Base-by-base conservation (phyloP, 495 filamentous ascomycete species). In the Cladorrhinum samala region DNA sequence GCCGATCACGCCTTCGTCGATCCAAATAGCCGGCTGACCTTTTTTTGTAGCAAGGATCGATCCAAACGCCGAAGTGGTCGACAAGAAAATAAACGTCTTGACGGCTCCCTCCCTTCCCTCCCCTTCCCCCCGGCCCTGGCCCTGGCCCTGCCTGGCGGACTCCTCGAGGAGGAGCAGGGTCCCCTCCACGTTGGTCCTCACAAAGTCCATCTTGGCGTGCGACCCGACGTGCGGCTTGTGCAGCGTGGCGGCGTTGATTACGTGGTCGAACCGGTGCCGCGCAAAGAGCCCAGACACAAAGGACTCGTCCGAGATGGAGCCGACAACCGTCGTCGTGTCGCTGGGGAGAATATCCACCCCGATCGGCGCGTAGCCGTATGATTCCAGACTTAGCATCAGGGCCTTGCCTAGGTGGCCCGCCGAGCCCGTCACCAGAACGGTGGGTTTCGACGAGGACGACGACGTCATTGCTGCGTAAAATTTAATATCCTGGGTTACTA, bases 41-140 rank as follows among this genome's bases (percentile, higher is more conserved):
- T 25, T 23, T 0, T 30, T 2, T 1, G 64, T 56, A n/a, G 24
- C 40, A 6, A 68, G 54, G 27, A 60, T 54, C 13, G 41, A 16
- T 30, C 65, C 65, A 23, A 68, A 68, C n/a, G 63, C n/a, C 0
- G 60, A 62, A 43, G 65, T 68, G 6, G 65, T 66, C 39, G 58
- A 62, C 43, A 68, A 23, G 50, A 52, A 68, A 52, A 62, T 17
- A 55, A 68, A 66, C 20, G 60, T 52, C 20, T 63, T 51, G 0
- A 64, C 38, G 3, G 2, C 36, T 4, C 11, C 3, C 2, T n/a
- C 11, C 7, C 3, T 36, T 4, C 9, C 6, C 3, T n/a, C n/a
- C n/a, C n/a, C n/a, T n/a, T n/a, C n/a, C n/a, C n/a, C n/a, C n/a
- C n/a, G n/a, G n/a, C n/a, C n/a, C n/a, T n/a, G n/a, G n/a, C n/a